Evolutionary conservation across 371 early-diverging fungal species (phyloP).

Genomic region (Encephalitozoon intestinalis): DNA sequence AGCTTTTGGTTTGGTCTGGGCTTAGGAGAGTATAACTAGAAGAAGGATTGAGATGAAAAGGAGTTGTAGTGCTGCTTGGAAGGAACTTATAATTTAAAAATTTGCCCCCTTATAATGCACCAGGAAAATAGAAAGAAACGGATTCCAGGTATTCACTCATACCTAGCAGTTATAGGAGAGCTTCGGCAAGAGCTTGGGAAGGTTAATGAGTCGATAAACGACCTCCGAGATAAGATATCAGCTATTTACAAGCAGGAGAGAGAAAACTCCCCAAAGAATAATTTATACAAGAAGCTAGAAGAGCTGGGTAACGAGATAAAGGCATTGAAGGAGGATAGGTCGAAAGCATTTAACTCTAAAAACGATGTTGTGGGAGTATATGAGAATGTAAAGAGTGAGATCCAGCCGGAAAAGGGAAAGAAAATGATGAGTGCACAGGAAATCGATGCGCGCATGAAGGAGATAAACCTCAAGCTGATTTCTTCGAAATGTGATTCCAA

Average conservation of each 20-base stretch:
- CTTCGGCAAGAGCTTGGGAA: neutral
- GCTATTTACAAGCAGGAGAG: constrained; percentile 10
- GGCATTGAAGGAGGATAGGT: neutral
- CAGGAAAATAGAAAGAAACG: constrained; percentile 6
- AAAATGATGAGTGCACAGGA: constrained; percentile 23
- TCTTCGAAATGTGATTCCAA: neutral
- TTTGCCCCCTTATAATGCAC: constrained; percentile 7
- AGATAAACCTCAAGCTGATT: constrained; percentile 45
- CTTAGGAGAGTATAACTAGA: neutral
- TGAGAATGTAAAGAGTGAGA: constrained; percentile 14
- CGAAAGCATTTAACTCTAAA: neutral
- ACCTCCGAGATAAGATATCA: constrained; percentile 11
- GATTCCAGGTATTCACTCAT: constrained; percentile 12
- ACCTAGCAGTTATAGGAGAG: neutral
- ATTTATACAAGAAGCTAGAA: neutral
- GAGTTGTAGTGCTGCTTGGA: neutral
- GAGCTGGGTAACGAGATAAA: neutral
- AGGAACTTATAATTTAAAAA: neutral
- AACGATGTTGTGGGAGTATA: constrained; percentile 7
- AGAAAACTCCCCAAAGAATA: constrained; percentile 13
- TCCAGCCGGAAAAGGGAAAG: constrained; percentile 9
- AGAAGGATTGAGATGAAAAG: neutral
- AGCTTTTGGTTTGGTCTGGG: neutral
- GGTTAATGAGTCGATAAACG: neutral
- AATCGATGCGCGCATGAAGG: constrained; percentile 41